Base-by-base conservation (phyloP, 1,284 basidiomycete genomes). In the Heterobasidion parviporum region DNA sequence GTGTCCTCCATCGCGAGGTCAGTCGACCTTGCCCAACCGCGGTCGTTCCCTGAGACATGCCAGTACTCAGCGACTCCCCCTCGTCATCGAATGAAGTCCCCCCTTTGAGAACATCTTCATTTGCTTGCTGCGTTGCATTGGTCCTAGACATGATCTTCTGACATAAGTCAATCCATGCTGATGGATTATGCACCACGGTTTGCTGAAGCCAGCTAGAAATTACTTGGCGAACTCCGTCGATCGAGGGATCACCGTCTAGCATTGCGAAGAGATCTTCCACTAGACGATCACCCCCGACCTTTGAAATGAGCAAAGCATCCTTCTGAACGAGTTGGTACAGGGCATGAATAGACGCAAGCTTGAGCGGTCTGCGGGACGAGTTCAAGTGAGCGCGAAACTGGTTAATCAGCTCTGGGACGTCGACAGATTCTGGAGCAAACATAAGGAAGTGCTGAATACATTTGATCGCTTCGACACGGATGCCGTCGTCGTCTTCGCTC, bases 101-200 rank as follows among this genome's bases (percentile, higher is more conserved):
- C 8, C 64, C 61, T 41, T 79, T 76, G 2, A 72, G 72, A 0
- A 81, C 77, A 8, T 82, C 80, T 58, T 89, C 81, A 0, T 78
- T 78, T 9, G 83, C 82, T 60, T 84, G 87, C 62, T 92, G 89
- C 5, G 87, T 85, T 2, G 87, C 88, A 14, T 89, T 92, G 15
- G 89, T 91, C 8, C 87, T 78, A 6, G 89, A 86, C 92, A 98
- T 97, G 70, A 99, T 98, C 36, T 94, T 79, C 69, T 98, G 94
- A 66, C 96, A 99, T 1, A 99, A 77, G 66, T 97, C 94, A 59
- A 99, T 97, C 97, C 97, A 99, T 1, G 94, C 95, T 0, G 89
- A 93, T 0, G 97, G 95, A 59, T 95, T 92, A 54, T 91, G 82
- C 18, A 92, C 81, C 0, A 94, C 94, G 0, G 97, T 99, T 69